Evolutionary conservation across 1,139 yeast genomes (phyloP), one percentile per base, ranked within the genome.

Genomic region (Hansenula lynferdii): DNA sequence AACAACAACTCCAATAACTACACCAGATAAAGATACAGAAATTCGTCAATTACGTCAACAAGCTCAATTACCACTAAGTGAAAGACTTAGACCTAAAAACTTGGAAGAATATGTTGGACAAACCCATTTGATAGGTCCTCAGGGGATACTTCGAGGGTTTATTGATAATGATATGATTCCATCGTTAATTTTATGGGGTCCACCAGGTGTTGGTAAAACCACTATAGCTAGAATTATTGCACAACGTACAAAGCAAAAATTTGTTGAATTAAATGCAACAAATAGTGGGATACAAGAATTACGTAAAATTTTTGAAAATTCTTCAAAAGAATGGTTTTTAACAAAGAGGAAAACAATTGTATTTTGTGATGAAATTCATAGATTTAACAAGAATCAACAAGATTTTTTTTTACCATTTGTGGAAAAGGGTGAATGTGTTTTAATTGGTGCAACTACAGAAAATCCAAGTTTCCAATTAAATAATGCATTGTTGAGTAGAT

Each of bases 391-490:
- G 50, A 75, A 85, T 0, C 97, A 89, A 45, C 98, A 94, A 56
- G 98, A 94, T 60, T 65, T 85, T 22, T 75, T 94, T 41, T 64
- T 85, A 10, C 87, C 87, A 0, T 81, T 77, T 40, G 77, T 84
- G 22, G 95, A 85, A 54, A 69, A 74, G 42, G 89, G 90, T 0
- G 65, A 70, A 7, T 70, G 81, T 7, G 75, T 81, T 0, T 70
- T 84, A 4, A 80, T 92, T 39, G 98, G 98, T 1, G 97, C 98
- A 8, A 94, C 98, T 0, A 92, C 98, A 0, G 98, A 92, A 58
- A 94, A 94, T 56, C 98, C 98, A 1, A 85, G 96, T 22, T 94
- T 92, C 60, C 87, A 85, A 40, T 61, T 92, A 32, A 89, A 89
- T 53, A 85, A 87, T 52, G 97, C 98, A 0, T 63, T 92, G 36